Conservation (phyloP, 495 filamentous ascomycete species). For the Lasiosphaeria ovina region DNA sequence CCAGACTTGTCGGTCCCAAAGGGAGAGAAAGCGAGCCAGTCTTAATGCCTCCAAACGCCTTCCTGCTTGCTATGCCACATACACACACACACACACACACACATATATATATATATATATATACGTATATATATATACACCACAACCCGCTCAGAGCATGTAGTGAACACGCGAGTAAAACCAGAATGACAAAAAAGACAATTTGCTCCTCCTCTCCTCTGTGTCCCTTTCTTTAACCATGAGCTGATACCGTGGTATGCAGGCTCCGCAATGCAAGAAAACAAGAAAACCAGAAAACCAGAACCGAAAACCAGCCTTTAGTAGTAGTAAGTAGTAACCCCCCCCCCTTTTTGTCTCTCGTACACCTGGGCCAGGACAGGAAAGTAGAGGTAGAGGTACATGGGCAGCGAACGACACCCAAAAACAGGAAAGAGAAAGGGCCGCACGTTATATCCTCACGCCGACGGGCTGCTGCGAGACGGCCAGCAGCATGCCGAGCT, state of each 20-base stretch:
- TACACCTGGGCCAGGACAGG: too few species aligned
- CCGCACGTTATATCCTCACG: too few species aligned
- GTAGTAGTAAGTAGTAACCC: too few species aligned
- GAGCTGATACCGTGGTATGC: not conserved
- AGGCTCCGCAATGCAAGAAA: not conserved
- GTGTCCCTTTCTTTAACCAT: not conserved
- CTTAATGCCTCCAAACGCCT: not conserved
- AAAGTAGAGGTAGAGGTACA: too few species aligned
- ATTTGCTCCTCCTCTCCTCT: not conserved
- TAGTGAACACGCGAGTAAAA: not conserved
- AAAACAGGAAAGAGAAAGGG: too few species aligned
- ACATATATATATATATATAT: too few species aligned
- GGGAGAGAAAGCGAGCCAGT: not conserved
- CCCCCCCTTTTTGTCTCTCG: too few species aligned
- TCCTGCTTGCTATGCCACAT: not conserved
- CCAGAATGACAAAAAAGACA: too few species aligned
- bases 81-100: not conserved
- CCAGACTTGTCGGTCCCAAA: too few species aligned
- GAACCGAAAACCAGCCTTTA: not conserved
- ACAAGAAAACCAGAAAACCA: not conserved
- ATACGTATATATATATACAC: not conserved
- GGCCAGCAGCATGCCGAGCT: conserved; percentile 29
- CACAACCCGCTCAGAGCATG: not conserved
- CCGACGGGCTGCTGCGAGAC: not conserved
- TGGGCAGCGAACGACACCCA: too few species aligned